A percentile compares a stretch with the other conserved stretches of the same genome.
Evolutionary conservation across 2,329 filamentous ascomycete species (phyloP).

Genomic region (Cytospora paraplurivora): DNA sequence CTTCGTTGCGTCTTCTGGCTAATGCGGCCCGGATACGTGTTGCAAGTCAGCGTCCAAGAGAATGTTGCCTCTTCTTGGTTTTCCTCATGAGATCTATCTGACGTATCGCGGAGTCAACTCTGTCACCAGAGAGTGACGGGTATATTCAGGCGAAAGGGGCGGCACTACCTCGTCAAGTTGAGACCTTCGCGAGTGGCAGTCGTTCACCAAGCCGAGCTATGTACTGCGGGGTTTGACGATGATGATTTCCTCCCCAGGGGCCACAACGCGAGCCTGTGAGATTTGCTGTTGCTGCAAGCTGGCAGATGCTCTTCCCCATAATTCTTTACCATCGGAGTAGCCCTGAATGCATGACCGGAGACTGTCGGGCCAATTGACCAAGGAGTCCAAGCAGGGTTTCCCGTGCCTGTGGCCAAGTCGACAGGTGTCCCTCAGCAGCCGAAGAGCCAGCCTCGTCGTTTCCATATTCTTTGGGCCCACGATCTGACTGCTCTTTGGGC

Average conservation of each 20-base stretch:
- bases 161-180: not conserved
- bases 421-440: conserved; percentile 17
- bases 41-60: not conserved
- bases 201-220: not conserved
- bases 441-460: conserved; percentile 8
- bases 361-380: not conserved
- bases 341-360: not conserved
- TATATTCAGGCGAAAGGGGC: not conserved
- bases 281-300: not conserved
- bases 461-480: not conserved
- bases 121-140: not conserved
- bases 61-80: not conserved
- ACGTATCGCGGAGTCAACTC: not conserved
- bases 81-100: not conserved
- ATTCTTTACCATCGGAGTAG: not conserved
- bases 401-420: not conserved
- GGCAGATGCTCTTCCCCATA: not conserved
- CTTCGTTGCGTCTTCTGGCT: conserved; percentile 21
- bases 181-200: not conserved
- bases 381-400: not conserved
- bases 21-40: conserved; percentile 14
- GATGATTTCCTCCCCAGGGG: not conserved
- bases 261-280: not conserved
- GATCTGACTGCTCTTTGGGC: not conserved
- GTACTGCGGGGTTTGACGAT: not conserved